Evolutionary conservation across 345 rosid species (phyloP).

Genomic region (Brassica nigra): DNA sequence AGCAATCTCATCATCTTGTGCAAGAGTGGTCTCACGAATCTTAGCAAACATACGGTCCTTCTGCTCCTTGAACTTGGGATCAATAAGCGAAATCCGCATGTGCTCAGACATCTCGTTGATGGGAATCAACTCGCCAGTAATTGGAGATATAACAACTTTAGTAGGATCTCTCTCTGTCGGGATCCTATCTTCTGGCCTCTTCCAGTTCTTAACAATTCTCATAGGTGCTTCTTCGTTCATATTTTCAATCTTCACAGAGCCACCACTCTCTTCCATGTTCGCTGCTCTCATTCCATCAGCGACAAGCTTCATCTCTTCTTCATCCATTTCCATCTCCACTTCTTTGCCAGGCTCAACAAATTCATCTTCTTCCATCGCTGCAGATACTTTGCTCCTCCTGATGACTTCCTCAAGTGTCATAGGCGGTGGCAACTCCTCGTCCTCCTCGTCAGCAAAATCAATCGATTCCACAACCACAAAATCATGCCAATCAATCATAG

Average conservation of each 20-base stretch:
- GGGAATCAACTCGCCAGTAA: constrained; percentile 87
- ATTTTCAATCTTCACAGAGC: constrained; percentile 42
- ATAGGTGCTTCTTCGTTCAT: constrained; percentile 72
- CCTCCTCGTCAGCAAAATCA: constrained; percentile 92
- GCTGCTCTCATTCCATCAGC: constrained; percentile 87
- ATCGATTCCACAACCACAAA: constrained; percentile 80
- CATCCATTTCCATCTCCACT: constrained; percentile 96
- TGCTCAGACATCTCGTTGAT: constrained; percentile 92
- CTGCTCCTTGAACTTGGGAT: constrained; percentile 94
- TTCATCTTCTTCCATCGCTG: constrained; percentile 68
- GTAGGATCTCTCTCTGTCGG: constrained; percentile 80
- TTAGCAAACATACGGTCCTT: constrained; percentile 94
- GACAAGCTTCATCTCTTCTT: constrained; percentile 86
- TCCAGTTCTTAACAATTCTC: constrained; percentile 93
- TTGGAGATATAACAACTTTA: constrained; percentile 77
- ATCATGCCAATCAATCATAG: constrained; percentile 95
- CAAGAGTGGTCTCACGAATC: constrained; percentile 90
- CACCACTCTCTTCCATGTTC: constrained; percentile 58
- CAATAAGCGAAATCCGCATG: constrained; percentile 85
- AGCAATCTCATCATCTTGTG: constrained; percentile 89
- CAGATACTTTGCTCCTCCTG: constrained; percentile 75
- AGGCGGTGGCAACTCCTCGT: constrained; percentile 77
- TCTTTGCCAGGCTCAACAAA: constrained; percentile 79
- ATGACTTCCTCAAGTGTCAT: constrained; percentile 88
- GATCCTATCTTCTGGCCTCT: constrained; percentile 89